Percentiles rank a stretch among this genome's conserved stretches.
phyloP scores from a whole-genome alignment of 2,329 filamentous ascomycete genomes.

The Colletotrichum chrysophilum region DNA sequence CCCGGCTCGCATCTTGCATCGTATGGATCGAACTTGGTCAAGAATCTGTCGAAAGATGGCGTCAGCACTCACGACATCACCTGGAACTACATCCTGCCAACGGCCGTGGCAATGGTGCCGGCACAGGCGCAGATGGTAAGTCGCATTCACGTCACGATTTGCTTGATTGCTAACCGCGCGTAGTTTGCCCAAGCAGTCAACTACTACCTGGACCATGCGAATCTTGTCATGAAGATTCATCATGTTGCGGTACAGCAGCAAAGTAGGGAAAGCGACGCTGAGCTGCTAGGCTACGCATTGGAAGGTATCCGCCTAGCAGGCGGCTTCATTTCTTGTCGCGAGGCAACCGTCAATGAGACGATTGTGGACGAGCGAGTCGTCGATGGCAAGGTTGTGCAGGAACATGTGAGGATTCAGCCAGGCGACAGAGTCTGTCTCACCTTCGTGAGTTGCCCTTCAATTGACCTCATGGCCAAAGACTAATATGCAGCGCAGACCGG shows the following conservation, averaged over 20 bases:
- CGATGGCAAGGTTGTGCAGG: slow-evolving; percentile 42
- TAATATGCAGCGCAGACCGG: slow-evolving; percentile 29
- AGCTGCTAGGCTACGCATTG: slow-evolving; percentile 72
- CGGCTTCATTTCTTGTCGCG: slow-evolving; percentile 63
- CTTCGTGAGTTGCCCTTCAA: slow-evolving; percentile 50
- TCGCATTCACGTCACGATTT: background rate
- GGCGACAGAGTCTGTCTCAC: slow-evolving; percentile 69
- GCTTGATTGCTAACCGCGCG: slow-evolving; percentile 21
- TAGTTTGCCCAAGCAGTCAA: slow-evolving; percentile 76
- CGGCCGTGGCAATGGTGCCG: slow-evolving; percentile 69
- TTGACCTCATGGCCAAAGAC: background rate
- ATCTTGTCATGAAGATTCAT: slow-evolving; percentile 66
- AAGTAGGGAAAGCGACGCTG: slow-evolving; percentile 62
- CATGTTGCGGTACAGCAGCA: slow-evolving; percentile 60
- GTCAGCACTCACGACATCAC: slow-evolving; percentile 70
- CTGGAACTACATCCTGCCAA: slow-evolving; percentile 73
- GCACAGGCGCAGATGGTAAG: slow-evolving; percentile 72
- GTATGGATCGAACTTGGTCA: slow-evolving; percentile 71
- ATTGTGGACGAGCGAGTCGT: slow-evolving; percentile 46
- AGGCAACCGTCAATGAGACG: slow-evolving; percentile 50
- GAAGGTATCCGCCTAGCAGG: slow-evolving; percentile 75
- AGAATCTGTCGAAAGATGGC: slow-evolving; percentile 67
- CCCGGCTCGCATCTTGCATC: slow-evolving; percentile 52
- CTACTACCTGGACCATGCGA: slow-evolving; percentile 69
- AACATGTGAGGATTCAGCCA: slow-evolving; percentile 52